Evolutionary conservation across 2,329 filamentous ascomycete species (phyloP).

Genomic region (Moelleriella libera): DNA sequence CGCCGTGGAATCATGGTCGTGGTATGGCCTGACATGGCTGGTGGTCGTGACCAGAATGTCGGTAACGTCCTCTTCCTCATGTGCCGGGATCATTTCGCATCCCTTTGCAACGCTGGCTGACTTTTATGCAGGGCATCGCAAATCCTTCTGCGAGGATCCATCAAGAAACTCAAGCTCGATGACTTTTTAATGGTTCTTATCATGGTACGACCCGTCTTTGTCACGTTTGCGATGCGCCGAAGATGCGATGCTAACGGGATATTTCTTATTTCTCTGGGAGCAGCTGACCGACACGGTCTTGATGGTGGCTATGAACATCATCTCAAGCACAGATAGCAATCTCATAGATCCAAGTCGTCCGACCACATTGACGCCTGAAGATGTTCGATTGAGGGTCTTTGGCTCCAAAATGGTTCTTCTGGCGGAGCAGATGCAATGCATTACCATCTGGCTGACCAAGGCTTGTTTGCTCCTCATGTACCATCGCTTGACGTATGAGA

Average conservation of each 20-base stretch:
- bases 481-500: conserved; percentile 31
- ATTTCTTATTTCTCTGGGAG: neutral
- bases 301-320: conserved; percentile 39
- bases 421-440: conserved; percentile 46
- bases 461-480: conserved; percentile 43
- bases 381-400: conserved; percentile 24
- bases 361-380: conserved; percentile 24
- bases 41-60: conserved; percentile 26
- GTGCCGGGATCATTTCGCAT: neutral
- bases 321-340: conserved; percentile 42
- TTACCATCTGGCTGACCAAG: conserved; percentile 43
- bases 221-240: neutral
- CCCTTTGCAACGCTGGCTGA: neutral
- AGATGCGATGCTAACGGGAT: neutral
- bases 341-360: conserved; percentile 36
- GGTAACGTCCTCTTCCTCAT: conserved; percentile 5
- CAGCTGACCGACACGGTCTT: conserved; percentile 37
- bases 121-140: conserved; percentile 18
- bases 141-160: conserved; percentile 24
- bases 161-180: conserved; percentile 36
- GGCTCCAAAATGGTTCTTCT: conserved; percentile 51
- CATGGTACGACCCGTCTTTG: conserved; percentile 21
- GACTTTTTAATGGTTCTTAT: conserved; percentile 42
- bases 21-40: conserved; percentile 26
- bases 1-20: conserved; percentile 26